Conservation (phyloP, 208 protist species). For the Entamoeba invadens region DNA sequence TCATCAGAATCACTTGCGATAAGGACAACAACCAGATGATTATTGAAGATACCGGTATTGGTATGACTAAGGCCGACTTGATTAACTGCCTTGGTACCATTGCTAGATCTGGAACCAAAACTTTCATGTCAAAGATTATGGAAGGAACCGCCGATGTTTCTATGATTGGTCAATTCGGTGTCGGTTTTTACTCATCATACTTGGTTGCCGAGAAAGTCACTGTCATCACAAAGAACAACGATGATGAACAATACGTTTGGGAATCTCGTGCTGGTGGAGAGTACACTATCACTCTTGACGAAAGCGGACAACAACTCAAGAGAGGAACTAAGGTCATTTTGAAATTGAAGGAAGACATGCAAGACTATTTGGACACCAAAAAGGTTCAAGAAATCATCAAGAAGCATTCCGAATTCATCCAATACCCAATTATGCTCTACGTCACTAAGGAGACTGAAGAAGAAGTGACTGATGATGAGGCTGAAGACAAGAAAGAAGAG, state of each 20-base stretch:
- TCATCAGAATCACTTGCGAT: conserved; percentile 80
- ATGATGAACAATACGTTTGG: conserved; percentile 83
- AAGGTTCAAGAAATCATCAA: conserved; percentile 70
- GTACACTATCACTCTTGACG: conserved; percentile 72
- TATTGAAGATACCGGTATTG: conserved; percentile 86
- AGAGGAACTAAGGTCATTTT: conserved; percentile 84
- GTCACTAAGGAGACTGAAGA: conserved; percentile 72
- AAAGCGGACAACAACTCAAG: conserved; percentile 59
- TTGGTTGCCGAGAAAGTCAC: conserved; percentile 83
- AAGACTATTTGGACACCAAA: conserved; percentile 75
- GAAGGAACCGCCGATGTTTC: conserved; percentile 65
- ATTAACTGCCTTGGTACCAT: conserved; percentile 95
- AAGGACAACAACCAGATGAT: conserved; percentile 76
- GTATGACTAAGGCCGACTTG: conserved; percentile 95
- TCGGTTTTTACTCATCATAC: conserved; percentile 99
- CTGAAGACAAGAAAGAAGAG: conserved; percentile 35
- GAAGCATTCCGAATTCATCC: conserved; percentile 95
- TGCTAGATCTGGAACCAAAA: conserved; percentile 92
- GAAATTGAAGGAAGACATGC: conserved; percentile 85
- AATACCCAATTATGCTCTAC: conserved; percentile 82
- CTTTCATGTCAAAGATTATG: conserved; percentile 89
- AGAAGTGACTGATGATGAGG: conserved; percentile 73
- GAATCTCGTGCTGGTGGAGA: conserved; percentile 79
- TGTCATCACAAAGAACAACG: conserved; percentile 84
- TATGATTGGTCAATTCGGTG: conserved; percentile 99